These are phyloP conservation scores for Aristolochia fimbriata DNA, from an alignment of 164 flowering plant species.

Conservation along the genomic window DNA sequence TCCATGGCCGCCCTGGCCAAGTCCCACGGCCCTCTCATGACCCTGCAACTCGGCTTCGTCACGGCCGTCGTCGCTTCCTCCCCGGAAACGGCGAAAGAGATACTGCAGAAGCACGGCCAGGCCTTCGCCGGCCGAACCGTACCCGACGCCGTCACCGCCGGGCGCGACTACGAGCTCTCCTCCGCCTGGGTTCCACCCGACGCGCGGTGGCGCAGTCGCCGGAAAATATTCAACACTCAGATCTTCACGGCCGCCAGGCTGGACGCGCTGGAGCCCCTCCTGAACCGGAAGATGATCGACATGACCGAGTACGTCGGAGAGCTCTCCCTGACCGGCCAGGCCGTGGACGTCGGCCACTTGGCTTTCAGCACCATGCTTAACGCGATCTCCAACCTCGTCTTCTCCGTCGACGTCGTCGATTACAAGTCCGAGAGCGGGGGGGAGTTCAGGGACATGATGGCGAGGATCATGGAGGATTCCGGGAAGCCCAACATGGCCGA, in stretches of 20 bases:
- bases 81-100: conserved; percentile 15
- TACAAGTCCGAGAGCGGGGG: conserved; percentile 6
- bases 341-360: conserved; percentile 12
- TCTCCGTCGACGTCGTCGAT: conserved; percentile 14
- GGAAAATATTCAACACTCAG: conserved; percentile 8
- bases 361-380: conserved; percentile 12
- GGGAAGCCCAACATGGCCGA: conserved; percentile 18
- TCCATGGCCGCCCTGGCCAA: conserved; percentile 16
- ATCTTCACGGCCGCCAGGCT: conserved; percentile 15
- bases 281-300: conserved; percentile 17
- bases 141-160: conserved; percentile 9
- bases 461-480: conserved; percentile 6
- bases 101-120: conserved; percentile 18
- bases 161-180: conserved; percentile 8
- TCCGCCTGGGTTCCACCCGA: conserved; percentile 13
- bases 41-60: conserved; percentile 13
- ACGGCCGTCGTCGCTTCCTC: conserved; percentile 17
- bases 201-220: conserved; percentile 11
- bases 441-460: conserved; percentile 14
- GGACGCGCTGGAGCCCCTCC: conserved; percentile 11
- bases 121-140: conserved; percentile 17
- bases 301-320: conserved; percentile 9
- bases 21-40: conserved; percentile 21
- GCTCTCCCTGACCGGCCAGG: neutral
- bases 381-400: conserved; percentile 14